Base-by-base conservation (phyloP, 345 rosid species). In the Aurinia saxatilis region DNA sequence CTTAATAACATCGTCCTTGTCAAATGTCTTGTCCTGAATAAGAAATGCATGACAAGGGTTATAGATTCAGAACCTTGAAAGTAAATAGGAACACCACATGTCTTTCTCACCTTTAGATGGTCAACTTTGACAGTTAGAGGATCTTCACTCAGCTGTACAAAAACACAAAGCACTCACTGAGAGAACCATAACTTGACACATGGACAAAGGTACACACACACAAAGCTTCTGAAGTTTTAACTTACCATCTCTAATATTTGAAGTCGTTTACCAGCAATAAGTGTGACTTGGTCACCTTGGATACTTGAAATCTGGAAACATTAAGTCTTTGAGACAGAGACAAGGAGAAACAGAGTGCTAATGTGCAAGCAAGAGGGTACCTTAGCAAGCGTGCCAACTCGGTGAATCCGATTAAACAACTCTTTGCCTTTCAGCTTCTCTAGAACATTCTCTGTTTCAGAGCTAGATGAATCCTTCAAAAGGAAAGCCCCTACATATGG, bases 201-300 rank as follows among this genome's bases (percentile, higher is more conserved):
- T n/a, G n/a, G n/a, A n/a, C n/a, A n/a, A n/a, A n/a, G n/a, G n/a
- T n/a, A n/a, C n/a, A n/a, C n/a, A n/a, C n/a, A n/a, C n/a, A n/a
- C n/a, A 36, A 14, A 3, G 25, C 8, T 17, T 8, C 46, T n/a
- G 39, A 50, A 37, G 25, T 21, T 21, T n/a, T 34, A 21, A 53
- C 87, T 71, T 75, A 91, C 98, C 96, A 88, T 84, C 72, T 84
- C 96, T 60, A 88, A 84, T 50, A 84, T 85, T 19, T 67, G 82
- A 60, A 91, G 91, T 55, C 96, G 80, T 58, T 86, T 78, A 56
- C 80, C 85, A 75, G 96, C 98, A 73, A 81, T 74, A 70, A 91
- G 91, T 69, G 81, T 69, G 62, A 91, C 96, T 63, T 88, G 91
- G 23, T 91, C 96, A 30, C 95, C 98, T 71, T 82, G 87, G 52